Base-by-base conservation (phyloP, 495 filamentous ascomycete genomes). In the Lasiosphaeria hispida region DNA sequence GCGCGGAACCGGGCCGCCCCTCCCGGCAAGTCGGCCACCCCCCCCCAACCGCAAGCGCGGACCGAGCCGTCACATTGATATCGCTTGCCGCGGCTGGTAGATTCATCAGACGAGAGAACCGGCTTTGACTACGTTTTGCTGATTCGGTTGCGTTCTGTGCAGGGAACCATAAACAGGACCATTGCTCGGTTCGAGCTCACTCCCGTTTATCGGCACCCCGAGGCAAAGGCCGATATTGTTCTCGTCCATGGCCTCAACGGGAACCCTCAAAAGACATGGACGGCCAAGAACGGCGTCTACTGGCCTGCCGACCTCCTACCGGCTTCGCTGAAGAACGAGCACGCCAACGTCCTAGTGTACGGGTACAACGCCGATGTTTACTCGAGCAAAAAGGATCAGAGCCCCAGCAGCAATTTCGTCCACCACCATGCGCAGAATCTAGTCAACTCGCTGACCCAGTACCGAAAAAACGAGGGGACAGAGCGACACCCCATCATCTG, bases 221-320 rank as follows among this genome's bases (percentile, higher is more conserved):
- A 78, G 45, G 82, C 80, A 17, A 79, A 78, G 62, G 83, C 83
- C 68, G 84, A 86, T 63, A 84, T 91, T 37, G 85, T 91, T 10
- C 82, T 91, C 45, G 89, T 96, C 40, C 91, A 96, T 67, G 91
- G 91, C 49, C 76, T 96, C 33, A 92, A 92, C 63, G 91, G 91
- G 17, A 79, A 90, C 53, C 88, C 90, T 0, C 73, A 85, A 23
- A 80, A 82, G 53, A 89, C 88, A 44, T 96, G 91, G 91, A 87
- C 86, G 13, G 80, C 83, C 38, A 76, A 79, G 41, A 77, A 81
- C 39, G 82, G 82, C 41, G 80, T 84, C 39, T 90, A 89, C 73
- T 94, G 91, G 91, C 87, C 90, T 0, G 70, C 78, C 11, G 85
- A 92, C 59, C 77, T 95, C 10, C 77, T 95, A 7, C 91, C 90